A percentile compares a stretch with the other conserved stretches of the same genome.
phyloP scores from a whole-genome alignment of 257 asterid species.

The Datura wrightii region DNA sequence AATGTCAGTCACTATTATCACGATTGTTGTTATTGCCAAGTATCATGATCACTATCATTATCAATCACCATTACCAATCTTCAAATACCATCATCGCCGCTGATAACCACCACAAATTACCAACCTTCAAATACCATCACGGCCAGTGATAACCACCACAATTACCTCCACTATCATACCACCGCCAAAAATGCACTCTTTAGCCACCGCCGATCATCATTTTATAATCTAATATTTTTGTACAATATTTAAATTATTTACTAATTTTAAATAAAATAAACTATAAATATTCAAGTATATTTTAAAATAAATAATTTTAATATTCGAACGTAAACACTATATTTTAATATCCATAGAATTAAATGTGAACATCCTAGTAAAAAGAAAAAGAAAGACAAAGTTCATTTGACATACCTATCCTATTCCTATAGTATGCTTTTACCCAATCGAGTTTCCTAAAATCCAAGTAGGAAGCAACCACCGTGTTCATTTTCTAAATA shows the following conservation, averaged over 20 bases:
- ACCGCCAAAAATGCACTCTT: neutral
- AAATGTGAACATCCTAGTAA: neutral
- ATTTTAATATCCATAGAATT: neutral
- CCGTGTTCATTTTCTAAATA: conserved; percentile 6
- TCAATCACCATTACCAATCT: neutral
- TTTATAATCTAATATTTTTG: neutral
- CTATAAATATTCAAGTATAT: neutral
- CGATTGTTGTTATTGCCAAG: neutral
- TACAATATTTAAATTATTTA: neutral
- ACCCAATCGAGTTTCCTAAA: neutral
- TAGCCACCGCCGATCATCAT: neutral
- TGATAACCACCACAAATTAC: neutral
- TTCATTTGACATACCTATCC: neutral
- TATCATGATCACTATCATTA: neutral
- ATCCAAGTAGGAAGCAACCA: neutral
- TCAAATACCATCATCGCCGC: rapidly evolving
- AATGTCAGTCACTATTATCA: neutral
- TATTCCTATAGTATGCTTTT: neutral
- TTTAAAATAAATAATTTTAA: neutral
- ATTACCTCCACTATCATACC: neutral
- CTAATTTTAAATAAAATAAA: neutral
- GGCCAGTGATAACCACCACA: neutral
- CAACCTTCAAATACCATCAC: neutral
- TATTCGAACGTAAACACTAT: neutral
- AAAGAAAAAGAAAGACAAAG: neutral